Evolutionary conservation across 192 early-diverging fungal genomes (phyloP), one percentile per base, ranked within the genome.

Genomic region (Entomortierella chlamydospora): DNA sequence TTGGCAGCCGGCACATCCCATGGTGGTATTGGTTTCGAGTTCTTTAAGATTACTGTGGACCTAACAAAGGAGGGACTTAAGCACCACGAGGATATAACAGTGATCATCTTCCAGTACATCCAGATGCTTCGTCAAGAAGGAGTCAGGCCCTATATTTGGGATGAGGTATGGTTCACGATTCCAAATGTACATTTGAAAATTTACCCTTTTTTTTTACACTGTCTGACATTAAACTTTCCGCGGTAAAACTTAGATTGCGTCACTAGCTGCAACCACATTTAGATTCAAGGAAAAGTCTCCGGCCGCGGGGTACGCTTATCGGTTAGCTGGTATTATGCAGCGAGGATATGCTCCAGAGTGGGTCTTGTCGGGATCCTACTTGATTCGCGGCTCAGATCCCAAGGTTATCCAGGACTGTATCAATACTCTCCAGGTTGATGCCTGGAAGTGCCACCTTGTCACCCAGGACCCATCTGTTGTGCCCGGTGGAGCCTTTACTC

Each of bases 71-170:
- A 90, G 47, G 97, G 97, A 13, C 74, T 92, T 83, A 77, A 78
- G 29, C 86, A 92, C 57, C 95, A 93, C 64, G 83, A 95, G 64
- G 93, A 96, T 33, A 91, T 98, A 1, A 84, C 98, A 45, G 67
- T 87, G 11, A 84, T 90, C 22, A 70, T 98, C 20, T 99, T 98
- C 81, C 90, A 94, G 72, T 99, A 96, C 70, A 93, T 98, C 64
- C 81, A 92, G 28, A 90, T 99, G 89, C 74, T 99, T 29, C 87
- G 87, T 53, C 60, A 81, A n/a, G 77, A 73, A 50, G 93, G 92
- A 29, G 82, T 94, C 51, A 88, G 94, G 64, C 82, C 91, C 34
- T 93, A 92, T 87, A 91, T 93, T 52, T 97, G 91, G 80, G 86
- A 94, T 33, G 96, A 99, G 85, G 89, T 91, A 71, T 5, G 64